Percentiles rank a stretch among this genome's conserved stretches.
These are phyloP conservation scores for Kwoniella botswanensis DNA, from an alignment of 768 basidiomycete species.

Conservation along the genomic window DNA sequence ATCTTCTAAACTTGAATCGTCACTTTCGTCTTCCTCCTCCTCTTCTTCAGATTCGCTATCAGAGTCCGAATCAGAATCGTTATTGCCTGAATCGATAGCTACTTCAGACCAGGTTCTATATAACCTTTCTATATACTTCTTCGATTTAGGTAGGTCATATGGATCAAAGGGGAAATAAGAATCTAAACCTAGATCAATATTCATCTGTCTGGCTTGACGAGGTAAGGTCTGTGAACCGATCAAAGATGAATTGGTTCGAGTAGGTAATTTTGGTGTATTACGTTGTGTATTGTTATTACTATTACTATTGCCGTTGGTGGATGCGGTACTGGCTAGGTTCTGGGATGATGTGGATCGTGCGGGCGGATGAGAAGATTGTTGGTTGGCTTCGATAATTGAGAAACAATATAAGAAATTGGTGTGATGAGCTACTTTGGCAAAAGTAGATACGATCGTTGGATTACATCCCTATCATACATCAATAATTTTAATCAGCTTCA, in stretches of 20 bases:
- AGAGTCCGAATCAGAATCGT: conserved; percentile 71
- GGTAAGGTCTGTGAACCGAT: conserved; percentile 31
- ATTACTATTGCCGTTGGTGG: not conserved
- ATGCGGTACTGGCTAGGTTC: not conserved
- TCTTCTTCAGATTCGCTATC: conserved; percentile 60
- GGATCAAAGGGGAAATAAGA: conserved; percentile 99
- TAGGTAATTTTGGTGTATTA: not conserved
- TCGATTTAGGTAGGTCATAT: conserved; percentile 82
- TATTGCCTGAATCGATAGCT: conserved; percentile 71
- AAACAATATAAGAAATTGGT: conserved; percentile 94
- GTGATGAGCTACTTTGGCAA: conserved; percentile 87
- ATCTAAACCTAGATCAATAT: conserved; percentile 72
- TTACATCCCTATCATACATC: conserved; percentile 73
- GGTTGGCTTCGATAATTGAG: conserved; percentile 87
- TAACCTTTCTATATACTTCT: conserved; percentile 74
- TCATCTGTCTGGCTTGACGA: conserved; percentile 47
- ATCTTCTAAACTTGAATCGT: conserved; percentile 33
- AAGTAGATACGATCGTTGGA: conserved; percentile 85
- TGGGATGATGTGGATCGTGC: conserved; percentile 36
- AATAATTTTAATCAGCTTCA: not conserved
- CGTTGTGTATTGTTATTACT: too few species aligned
- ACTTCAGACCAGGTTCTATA: conserved; percentile 91
- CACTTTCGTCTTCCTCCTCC: conserved; percentile 46
- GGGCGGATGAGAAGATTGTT: conserved; percentile 64
- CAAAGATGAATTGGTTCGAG: conserved; percentile 17